Percentiles rank a stretch among this genome's conserved stretches.
Evolutionary conservation across 2,329 filamentous ascomycete species (phyloP).

Genomic region (Diaporthe helianthi): DNA sequence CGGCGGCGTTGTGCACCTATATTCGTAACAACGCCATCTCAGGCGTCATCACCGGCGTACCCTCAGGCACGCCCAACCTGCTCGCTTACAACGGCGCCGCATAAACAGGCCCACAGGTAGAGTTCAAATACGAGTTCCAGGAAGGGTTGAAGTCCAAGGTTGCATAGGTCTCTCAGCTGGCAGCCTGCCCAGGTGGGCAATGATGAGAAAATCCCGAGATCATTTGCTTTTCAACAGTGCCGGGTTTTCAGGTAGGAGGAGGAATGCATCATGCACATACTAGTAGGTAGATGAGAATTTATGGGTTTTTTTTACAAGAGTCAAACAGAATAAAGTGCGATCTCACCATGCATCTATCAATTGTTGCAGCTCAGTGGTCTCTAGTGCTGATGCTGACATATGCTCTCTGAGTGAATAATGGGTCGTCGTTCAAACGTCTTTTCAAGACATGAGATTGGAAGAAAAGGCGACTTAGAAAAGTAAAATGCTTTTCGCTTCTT

Average conservation of each 20-base stretch:
- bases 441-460: neutral
- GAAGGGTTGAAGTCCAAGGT: neutral
- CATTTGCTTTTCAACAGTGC: neutral
- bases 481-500: neutral
- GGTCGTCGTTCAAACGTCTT: neutral
- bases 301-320: neutral
- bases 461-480: neutral
- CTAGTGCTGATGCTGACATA: neutral
- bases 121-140: neutral
- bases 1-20: slow-evolving; percentile 49
- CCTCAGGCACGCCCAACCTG: slow-evolving; percentile 37
- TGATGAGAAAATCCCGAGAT: neutral
- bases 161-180: neutral
- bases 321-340: neutral
- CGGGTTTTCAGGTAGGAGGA: neutral
- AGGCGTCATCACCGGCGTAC: slow-evolving; percentile 32
- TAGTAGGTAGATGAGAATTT: neutral
- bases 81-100: slow-evolving; percentile 38
- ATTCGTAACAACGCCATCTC: slow-evolving; percentile 50
- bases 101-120: neutral
- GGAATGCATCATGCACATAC: neutral
- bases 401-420: neutral
- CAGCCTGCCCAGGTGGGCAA: no score
- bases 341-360: neutral
- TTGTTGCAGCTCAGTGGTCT: neutral